Evolutionary conservation across 1,139 yeast species (phyloP), one percentile per base, ranked within the genome.

Genomic region (Blastobotrys persicus): DNA sequence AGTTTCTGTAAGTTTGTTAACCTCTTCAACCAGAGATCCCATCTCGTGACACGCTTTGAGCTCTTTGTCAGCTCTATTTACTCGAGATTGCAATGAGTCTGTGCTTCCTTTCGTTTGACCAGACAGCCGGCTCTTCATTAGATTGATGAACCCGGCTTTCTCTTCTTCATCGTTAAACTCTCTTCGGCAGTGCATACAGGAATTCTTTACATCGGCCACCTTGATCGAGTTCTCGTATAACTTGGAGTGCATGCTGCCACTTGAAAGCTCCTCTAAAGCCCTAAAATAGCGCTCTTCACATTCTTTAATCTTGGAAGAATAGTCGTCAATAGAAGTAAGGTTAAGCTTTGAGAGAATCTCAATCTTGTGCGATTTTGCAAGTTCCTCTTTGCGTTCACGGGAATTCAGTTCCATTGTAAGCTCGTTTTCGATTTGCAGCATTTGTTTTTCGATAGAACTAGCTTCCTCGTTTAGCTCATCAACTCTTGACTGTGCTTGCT

Each of bases 261-360:
- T 13, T 3, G 41, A 37, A 7, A 37, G 14, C 11, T 37, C 41
- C 12, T 13, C 14, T 14, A 37, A 18, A 4, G 41, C 26, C 5
- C 19, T 19, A 12, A 5, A 37, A 19, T 37, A 37, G 12, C 14
- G 11, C 14, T 37, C 41, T 13, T 37, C 41, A 11, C 17, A 19
- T 12, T 18, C 28, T 12, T 47, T 45, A 5, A 45, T 49, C 17
- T 35, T 31, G 12, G 20, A 4, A n/a, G 42, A 13, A 7, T 23
- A 28, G 5, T 40, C 42, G 17, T 43, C 41, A 12, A 51, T 43
- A 13, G 41, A 37, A 4, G 41, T 7, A 19, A 37, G 19, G 28
- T 37, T 67, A 1, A 83, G 72, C 12, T 73, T 68, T 4, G 58
- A 51, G 2, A 67, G 71, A 1, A 78, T 55, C 4, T 28, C 31